These are phyloP conservation scores for Rhizophora apiculata DNA, from an alignment of 345 rosid genomes.

Conservation along the genomic window DNA sequence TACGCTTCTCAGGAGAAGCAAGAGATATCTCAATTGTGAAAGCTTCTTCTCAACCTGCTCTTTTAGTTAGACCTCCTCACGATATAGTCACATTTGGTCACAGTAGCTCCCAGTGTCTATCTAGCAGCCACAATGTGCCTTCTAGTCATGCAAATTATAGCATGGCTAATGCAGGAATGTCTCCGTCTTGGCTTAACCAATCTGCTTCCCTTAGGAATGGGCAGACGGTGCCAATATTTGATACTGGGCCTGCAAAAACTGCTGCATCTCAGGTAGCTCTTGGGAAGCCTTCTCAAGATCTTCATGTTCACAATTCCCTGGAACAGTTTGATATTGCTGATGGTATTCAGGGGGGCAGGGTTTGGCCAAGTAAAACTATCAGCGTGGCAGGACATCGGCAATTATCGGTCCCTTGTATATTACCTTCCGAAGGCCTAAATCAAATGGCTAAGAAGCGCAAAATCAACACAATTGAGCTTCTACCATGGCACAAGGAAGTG, in stretches of 20 bases:
- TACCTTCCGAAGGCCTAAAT: slow-evolving; percentile 27
- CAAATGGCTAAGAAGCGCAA: slow-evolving; percentile 55
- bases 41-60: slow-evolving; percentile 23
- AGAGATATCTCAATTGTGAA: slow-evolving; percentile 22
- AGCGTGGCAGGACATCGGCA: slow-evolving; percentile 31
- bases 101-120: slow-evolving; percentile 23
- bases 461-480: slow-evolving; percentile 39
- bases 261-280: slow-evolving; percentile 34
- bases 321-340: slow-evolving; percentile 34
- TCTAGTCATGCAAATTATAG: slow-evolving; percentile 19
- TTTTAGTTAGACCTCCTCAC: slow-evolving; percentile 20
- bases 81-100: slow-evolving; percentile 23
- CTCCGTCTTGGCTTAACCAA: slow-evolving; percentile 63
- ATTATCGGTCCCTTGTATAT: slow-evolving; percentile 33
- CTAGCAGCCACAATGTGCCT: slow-evolving; percentile 18
- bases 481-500: slow-evolving; percentile 73
- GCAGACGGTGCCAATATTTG: slow-evolving; percentile 41
- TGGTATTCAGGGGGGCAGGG: slow-evolving; percentile 31
- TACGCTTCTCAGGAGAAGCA: slow-evolving; percentile 21
- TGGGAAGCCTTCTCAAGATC: slow-evolving; percentile 46
- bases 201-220: slow-evolving; percentile 64
- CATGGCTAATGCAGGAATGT: slow-evolving; percentile 21
- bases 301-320: slow-evolving; percentile 28
- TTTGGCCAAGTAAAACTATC: slow-evolving; percentile 25
- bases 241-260: slow-evolving; percentile 34